phyloP scores from a whole-genome alignment of 805 yeast species.

The Novakomyces olei region DNA sequence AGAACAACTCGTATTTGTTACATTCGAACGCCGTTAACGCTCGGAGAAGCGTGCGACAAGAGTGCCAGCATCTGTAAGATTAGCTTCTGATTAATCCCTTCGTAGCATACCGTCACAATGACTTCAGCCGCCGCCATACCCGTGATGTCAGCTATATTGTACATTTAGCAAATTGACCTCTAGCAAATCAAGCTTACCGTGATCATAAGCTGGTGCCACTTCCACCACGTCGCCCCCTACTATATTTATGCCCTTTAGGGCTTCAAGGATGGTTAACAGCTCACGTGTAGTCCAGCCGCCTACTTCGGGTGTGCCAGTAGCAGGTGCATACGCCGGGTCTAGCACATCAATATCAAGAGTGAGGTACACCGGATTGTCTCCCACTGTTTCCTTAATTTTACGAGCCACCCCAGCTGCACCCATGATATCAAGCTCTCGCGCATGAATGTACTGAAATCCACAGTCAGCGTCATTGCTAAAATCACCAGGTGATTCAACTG shows the following conservation, averaged over 20 bases:
- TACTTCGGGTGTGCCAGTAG: slow-evolving; percentile 58
- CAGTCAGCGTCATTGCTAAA: slow-evolving; percentile 49
- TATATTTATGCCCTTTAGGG: slow-evolving; percentile 33
- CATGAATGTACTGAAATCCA: slow-evolving; percentile 45
- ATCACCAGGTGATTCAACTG: slow-evolving; percentile 24
- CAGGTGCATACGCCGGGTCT: slow-evolving; percentile 56
- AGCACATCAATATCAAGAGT: slow-evolving; percentile 58
- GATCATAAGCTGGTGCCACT: slow-evolving; percentile 41
- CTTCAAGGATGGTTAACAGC: slow-evolving; percentile 22
- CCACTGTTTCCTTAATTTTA: slow-evolving; percentile 32
- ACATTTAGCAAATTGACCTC: too few species aligned
- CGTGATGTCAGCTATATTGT: too few species aligned
- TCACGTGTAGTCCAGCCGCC: slow-evolving; percentile 47
- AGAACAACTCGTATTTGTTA: too few species aligned
- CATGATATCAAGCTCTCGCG: slow-evolving; percentile 51
- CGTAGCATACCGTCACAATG: too few species aligned
- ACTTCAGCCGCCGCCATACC: too few species aligned
- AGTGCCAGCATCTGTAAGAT: too few species aligned
- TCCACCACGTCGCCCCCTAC: slow-evolving; percentile 66
- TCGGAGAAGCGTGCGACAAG: too few species aligned
- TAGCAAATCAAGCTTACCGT: slow-evolving; percentile 36
- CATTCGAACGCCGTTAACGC: too few species aligned
- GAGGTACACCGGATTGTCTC: slow-evolving; percentile 47
- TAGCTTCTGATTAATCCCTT: too few species aligned
- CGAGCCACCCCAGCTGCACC: slow-evolving; percentile 39